Base-by-base conservation (phyloP, 805 yeast genomes). In the Jamesozyma jinghongensis region DNA sequence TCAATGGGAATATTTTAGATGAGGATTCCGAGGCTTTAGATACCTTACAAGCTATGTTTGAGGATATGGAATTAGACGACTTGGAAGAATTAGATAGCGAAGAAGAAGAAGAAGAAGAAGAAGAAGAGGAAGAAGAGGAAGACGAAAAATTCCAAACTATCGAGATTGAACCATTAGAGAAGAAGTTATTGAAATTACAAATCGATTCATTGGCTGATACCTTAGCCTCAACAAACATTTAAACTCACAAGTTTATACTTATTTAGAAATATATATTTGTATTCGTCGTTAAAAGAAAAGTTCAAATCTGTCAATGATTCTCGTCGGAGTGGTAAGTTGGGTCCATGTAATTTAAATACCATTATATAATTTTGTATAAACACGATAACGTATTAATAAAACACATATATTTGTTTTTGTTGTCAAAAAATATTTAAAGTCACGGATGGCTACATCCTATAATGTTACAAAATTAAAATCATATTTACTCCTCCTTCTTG, bases 1-100 rank as follows among this genome's bases (percentile, higher is more conserved):
- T 92, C 49, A 90, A 92, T 57, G 99, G 99, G 58, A 92, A 92
- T 66, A 71, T 85, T 58, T 82, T 92, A 54, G 85, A 85, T 38
- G 97, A 92, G 61, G 97, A 90, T 49, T 77, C 85, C 32, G 82
- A 77, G 44, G 67, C 72, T 17, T 62, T 92, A 41, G 83, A 77
- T 40, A 62, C 66, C 39, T 75, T 90, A 48, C 70, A 62, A 36
- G 75, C 68, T 17, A 61, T 79, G 14, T 86, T 90, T 51, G 90
- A 82, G 59, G 67, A 92, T 27, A 95, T 90, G 54, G 98, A 92
- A 58, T 71, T 92, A 37, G 97, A 90, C 53, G 98, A 92, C 52
- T 74, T 92, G 66, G 98, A 90, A 67, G 96, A 86, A 61, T 69
- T 69, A 20, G 81, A 71, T 37, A 70, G 72, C 37, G 81, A 74